Percentiles rank a stretch among this genome's conserved stretches.
Conservation (phyloP, 495 filamentous ascomycete genomes). For the Penicillium angulare region DNA sequence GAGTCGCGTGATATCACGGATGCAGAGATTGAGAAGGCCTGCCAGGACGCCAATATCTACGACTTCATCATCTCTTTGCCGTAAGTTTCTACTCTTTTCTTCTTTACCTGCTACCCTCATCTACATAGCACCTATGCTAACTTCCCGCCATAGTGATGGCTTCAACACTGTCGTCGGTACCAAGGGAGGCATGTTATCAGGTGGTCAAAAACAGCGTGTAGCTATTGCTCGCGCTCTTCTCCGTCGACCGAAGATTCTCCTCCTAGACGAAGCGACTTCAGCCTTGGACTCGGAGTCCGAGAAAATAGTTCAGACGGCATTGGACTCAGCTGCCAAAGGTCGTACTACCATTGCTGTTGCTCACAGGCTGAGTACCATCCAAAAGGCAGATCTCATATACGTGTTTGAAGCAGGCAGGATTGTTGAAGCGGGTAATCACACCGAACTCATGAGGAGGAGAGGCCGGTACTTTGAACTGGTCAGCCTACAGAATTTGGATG, state of each 20-base stretch:
- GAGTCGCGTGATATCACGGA: conserved; percentile 63
- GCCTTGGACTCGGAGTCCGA: conserved; percentile 80
- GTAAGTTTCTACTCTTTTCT: conserved; percentile 21
- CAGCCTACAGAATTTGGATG: conserved; percentile 75
- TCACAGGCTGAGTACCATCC: conserved; percentile 74
- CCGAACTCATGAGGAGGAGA: conserved; percentile 60
- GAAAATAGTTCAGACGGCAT: conserved; percentile 76
- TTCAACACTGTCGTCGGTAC: conserved; percentile 74
- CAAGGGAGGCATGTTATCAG: conserved; percentile 75
- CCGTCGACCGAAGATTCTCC: conserved; percentile 65
- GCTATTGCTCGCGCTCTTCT: conserved; percentile 74
- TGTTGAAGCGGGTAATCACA: conserved; percentile 71
- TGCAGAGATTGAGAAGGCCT: conserved; percentile 68
- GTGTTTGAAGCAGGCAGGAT: conserved; percentile 76
- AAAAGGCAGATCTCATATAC: conserved; percentile 81
- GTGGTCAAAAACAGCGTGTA: conserved; percentile 83
- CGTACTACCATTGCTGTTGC: conserved; percentile 79
- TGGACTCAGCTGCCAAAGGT: conserved; percentile 71
- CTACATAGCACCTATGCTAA: no score
- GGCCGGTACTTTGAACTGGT: conserved; percentile 77
- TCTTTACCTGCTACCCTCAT: no score
- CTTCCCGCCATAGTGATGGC: conserved; percentile 51
- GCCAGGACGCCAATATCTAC: conserved; percentile 87
- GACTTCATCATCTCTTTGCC: conserved; percentile 80
- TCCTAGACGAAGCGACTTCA: conserved; percentile 82